Percentiles rank a stretch among this genome's conserved stretches.
Conservation (phyloP, 192 early-diverging fungal species). For the Lobosporangium transversale region DNA sequence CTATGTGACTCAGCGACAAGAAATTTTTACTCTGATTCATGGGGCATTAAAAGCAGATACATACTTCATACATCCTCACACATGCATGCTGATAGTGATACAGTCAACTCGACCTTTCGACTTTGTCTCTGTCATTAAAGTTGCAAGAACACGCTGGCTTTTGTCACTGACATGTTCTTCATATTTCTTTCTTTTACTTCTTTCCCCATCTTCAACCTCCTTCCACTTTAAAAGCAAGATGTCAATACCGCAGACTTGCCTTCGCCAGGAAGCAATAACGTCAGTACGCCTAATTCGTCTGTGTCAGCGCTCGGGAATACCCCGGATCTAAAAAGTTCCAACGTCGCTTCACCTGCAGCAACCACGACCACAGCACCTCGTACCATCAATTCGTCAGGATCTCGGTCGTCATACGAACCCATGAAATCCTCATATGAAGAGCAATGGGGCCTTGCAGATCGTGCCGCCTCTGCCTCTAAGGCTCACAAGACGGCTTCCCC, state of each 20-base stretch:
- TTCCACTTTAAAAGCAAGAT: no score
- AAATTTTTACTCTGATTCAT: constrained; percentile 2
- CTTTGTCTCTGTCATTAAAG: no score
- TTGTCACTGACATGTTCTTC: no score
- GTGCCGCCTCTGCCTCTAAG: constrained; percentile 13
- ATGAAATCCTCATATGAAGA: constrained; percentile 63
- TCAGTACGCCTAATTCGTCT: constrained; percentile 29
- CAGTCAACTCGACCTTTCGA: no score
- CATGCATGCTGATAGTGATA: no score
- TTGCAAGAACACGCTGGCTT: no score
- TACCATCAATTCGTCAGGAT: constrained; percentile 32
- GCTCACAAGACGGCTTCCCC: constrained; percentile 36
- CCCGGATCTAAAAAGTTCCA: constrained; percentile 22
- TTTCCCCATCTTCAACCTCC: no score
- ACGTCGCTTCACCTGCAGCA: background rate
- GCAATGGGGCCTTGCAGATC: constrained; percentile 49
- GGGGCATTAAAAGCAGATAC: no score
- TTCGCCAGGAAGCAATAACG: constrained; percentile 44
- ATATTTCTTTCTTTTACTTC: background rate
- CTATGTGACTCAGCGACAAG: constrained; percentile 29
- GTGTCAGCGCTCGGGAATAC: constrained; percentile 47
- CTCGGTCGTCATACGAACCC: constrained; percentile 57
- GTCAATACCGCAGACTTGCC: constrained; percentile 37
- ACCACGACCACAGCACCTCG: constrained; percentile 19
- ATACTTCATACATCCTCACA: no score